These are phyloP conservation scores for Auriscalpium orientale DNA, from an alignment of 768 basidiomycete genomes.

Conservation along the genomic window DNA sequence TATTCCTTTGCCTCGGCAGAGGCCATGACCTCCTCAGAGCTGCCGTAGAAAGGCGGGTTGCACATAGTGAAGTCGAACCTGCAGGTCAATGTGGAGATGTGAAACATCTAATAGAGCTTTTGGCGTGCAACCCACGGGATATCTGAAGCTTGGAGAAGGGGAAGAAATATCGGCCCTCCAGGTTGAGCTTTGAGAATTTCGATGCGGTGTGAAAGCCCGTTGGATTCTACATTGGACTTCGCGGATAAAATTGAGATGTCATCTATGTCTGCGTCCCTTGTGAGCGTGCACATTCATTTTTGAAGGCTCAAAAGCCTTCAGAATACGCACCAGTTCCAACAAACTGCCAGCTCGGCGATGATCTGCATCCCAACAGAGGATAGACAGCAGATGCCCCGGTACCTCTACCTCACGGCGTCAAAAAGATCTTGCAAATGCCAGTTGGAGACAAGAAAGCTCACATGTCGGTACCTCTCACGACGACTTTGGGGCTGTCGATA, in stretches of 20 bases:
- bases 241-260: conserved; percentile 50
- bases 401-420: conserved; percentile 41
- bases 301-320: background rate
- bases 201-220: conserved; percentile 48
- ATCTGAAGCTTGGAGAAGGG: conserved; percentile 19
- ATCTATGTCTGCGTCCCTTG: conserved; percentile 56
- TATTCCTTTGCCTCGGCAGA: conserved; percentile 58
- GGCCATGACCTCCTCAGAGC: conserved; percentile 52
- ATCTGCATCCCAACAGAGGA: conserved; percentile 60
- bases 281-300: background rate
- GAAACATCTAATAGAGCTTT: too few relatives aligned
- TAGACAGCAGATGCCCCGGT: conserved; percentile 91
- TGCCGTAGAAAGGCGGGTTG: conserved; percentile 94
- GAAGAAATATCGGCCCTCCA: conserved; percentile 39
- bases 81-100: background rate
- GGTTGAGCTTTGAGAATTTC: conserved; percentile 31
- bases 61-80: conserved; percentile 84
- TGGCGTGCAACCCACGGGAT: background rate
- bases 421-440: background rate
- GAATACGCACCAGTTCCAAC: conserved; percentile 54
- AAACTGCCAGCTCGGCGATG: conserved; percentile 49
- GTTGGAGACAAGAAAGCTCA: conserved; percentile 26
- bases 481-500: conserved; percentile 2
- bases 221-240: conserved; percentile 45
- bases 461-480: conserved; percentile 64